phyloP scores from a whole-genome alignment of 345 rosid genomes.

The Abelmoschus esculentus region DNA sequence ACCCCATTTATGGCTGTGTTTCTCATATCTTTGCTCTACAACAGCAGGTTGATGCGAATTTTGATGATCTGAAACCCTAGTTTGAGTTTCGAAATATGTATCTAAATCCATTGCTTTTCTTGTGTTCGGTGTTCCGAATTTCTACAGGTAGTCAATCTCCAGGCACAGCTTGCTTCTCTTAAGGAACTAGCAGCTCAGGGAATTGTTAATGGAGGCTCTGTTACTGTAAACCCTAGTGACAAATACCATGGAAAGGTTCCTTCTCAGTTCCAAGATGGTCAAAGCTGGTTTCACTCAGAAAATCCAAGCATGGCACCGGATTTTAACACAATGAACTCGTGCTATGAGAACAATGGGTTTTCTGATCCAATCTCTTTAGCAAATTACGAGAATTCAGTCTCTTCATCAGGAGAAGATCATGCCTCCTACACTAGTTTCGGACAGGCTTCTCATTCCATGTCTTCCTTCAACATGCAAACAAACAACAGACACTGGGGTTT shows the following conservation, averaged over 20 bases:
- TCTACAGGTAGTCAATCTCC: constrained; percentile 76
- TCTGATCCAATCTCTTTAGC: constrained; percentile 30
- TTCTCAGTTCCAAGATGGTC: constrained; percentile 36
- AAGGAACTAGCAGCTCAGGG: constrained; percentile 72
- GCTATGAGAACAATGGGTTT: constrained; percentile 23
- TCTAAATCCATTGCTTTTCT: background rate
- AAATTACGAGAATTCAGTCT: constrained; percentile 35
- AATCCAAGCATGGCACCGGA: background rate
- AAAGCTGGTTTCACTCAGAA: too few species aligned
- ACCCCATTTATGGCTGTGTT: constrained; percentile 93
- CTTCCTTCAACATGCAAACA: constrained; percentile 40
- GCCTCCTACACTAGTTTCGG: constrained; percentile 42
- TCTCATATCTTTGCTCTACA: constrained; percentile 93
- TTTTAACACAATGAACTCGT: constrained; percentile 10
- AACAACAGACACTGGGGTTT: constrained; percentile 44
- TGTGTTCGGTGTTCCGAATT: background rate
- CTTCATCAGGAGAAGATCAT: constrained; percentile 30
- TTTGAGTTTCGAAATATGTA: background rate
- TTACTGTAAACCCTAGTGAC: constrained; percentile 47
- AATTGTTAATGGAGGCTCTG: constrained; percentile 37
- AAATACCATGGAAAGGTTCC: constrained; percentile 18
- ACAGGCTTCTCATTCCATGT: constrained; percentile 41
- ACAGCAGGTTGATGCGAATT: constrained; percentile 47
- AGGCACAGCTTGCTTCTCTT: constrained; percentile 72
- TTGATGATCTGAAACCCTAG: constrained; percentile 22